Base-by-base conservation (phyloP, 768 basidiomycete genomes). In the Pleurotus ostreatus region DNA sequence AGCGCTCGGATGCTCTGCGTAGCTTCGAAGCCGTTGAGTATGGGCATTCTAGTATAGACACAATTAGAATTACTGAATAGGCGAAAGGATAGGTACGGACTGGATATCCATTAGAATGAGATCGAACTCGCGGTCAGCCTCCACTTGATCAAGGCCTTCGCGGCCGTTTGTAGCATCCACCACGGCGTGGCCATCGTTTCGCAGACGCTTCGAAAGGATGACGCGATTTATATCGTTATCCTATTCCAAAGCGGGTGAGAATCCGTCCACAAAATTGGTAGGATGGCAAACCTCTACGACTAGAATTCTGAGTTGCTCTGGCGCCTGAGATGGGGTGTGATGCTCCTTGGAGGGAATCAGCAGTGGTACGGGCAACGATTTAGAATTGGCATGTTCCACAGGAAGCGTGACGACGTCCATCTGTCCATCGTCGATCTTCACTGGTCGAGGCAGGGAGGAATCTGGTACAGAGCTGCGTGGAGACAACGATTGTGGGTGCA, bases 21-120 rank as follows among this genome's bases (percentile, higher is more conserved):
- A 0, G 89, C 83, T 53, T 86, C 81, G 56, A 84, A 82, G 9
- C 91, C 90, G 61, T 90, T 80, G 46, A 92, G 72, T 53, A 93
- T 85, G 0, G 90, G 89, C 88, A 90, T 91, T 65, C 86, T 90
- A 60, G 13, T 43, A 43, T 43, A 15, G 22, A 39, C 16, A 55
- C 23, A 20, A 25, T 12, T 16, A 56, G 55, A 20, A 45, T 30
- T 22, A 15, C 55, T 16, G 22, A 20, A 13, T 7, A 12, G 39
- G 39, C 3, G 16, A 34, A 12, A 18, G 34, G 34, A 23, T 18
- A 47, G 16, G 15, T 38, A 38, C 1, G 5, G 74, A 89, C 86
- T 89, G 88, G 9, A 92, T 82, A 66, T 92, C 90, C 92, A 92
- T 94, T 46, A 94, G 72, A 13, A 92, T 74, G 56, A 78, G 78